Evolutionary conservation across 345 rosid genomes (phyloP), one percentile per base, ranked within the genome.

Genomic region (Lepidium africanum): DNA sequence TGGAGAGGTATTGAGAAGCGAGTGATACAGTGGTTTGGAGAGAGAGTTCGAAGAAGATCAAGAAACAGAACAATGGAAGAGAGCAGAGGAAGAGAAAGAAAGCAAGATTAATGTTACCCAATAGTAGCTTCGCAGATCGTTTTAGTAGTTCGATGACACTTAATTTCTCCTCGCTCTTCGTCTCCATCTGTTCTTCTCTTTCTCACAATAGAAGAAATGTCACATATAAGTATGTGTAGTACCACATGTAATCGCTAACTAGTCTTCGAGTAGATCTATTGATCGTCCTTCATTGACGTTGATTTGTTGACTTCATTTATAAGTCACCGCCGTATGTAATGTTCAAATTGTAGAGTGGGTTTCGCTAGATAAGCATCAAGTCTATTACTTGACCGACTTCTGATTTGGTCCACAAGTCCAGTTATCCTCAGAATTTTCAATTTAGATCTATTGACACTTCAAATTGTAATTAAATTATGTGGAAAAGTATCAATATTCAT

Each of bases 31-130:
- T 42, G 10, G 72, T 49, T 8, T 71, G 79, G 15, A 78, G 70
- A 9, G 68, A 33, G 8, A 58, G 33, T 47, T 83, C 77, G 4
- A 67, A 73, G 71, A 71, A 43, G 43, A 71, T 15, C 52, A 71
- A 71, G 79, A 69, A 60, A 77, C 46, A 69, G 16, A 83, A 66
- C 9, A 71, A 53, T 14, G 87, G 80, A 8, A 78, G 27, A 42
- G 77, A 78, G 8, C 62, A 47, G 25, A 73, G 30, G 12, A 76
- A 19, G 19, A 43, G 61, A 49, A 72, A 52, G 67, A 73, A 10
- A 64, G 69, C 49, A 2, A 72, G 69, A 11, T 43, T 61, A 56
- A 55, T 35, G 45, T 60, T 70, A 43, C 41, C 16, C 2, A 5
- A 23, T 16, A 74, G 76, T 55, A 80, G 13, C 54, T 36, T 56